Percentiles rank a stretch among this genome's conserved stretches.
Evolutionary conservation across 331 rosid genomes (phyloP).

Genomic region (Pyracantha coccinea): DNA sequence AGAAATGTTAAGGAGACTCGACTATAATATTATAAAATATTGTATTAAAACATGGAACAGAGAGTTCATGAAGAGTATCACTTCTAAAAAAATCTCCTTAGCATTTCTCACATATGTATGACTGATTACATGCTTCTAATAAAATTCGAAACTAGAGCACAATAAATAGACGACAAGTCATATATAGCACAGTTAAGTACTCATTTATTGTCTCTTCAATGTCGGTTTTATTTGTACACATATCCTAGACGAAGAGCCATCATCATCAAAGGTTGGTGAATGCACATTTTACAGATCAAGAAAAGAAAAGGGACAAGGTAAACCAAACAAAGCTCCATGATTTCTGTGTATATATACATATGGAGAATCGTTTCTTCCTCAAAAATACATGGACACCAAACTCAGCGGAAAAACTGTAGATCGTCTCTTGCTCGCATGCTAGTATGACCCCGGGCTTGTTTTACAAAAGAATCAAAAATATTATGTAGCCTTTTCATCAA

Average conservation of each 20-base stretch:
- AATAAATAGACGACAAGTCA: too few relatives aligned
- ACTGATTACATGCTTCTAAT: too few relatives aligned
- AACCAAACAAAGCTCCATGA: neutral
- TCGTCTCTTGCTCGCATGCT: slow-evolving; percentile 3
- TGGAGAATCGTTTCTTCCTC: neutral
- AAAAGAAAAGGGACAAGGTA: neutral
- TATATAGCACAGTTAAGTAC: too few relatives aligned
- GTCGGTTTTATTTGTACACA: too few relatives aligned
- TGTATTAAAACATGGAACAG: too few relatives aligned
- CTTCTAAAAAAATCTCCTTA: rapidly evolving
- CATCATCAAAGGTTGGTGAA: neutral
- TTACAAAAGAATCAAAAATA: slow-evolving; percentile 25
- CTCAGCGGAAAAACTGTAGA: neutral
- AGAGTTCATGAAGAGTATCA: rapidly evolving
- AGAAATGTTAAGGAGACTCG: too few relatives aligned
- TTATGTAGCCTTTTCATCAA: neutral
- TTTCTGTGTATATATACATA: slow-evolving; percentile 11
- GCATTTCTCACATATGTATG: too few relatives aligned
- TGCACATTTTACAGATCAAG: neutral
- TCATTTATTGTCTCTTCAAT: too few relatives aligned
- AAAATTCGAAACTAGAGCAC: too few relatives aligned
- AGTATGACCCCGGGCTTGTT: neutral
- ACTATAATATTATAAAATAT: too few relatives aligned
- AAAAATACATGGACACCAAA: neutral
- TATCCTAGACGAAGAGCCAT: too few relatives aligned